A percentile compares a stretch with the other conserved stretches of the same genome.
These are phyloP conservation scores for Cladosporium phlei DNA, from an alignment of 2,329 filamentous ascomycete species.

Conservation along the genomic window DNA sequence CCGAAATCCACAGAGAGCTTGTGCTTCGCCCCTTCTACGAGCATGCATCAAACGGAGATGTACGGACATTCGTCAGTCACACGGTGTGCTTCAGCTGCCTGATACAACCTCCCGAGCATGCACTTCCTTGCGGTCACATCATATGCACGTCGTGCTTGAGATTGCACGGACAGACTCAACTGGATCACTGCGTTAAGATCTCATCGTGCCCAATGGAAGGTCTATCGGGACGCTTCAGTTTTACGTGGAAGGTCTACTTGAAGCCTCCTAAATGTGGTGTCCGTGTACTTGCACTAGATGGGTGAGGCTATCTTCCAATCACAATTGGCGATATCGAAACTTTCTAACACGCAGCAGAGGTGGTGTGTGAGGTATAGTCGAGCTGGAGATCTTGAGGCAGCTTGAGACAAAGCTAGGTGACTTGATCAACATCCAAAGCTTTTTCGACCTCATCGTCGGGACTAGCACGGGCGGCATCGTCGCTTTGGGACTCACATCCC, in stretches of 20 bases:
- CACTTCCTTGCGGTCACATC: slow-evolving; percentile 41
- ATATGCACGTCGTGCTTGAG: slow-evolving; percentile 37
- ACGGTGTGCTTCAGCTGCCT: slow-evolving; percentile 42
- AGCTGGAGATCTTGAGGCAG: slow-evolving; percentile 35
- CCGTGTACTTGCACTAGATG: slow-evolving; percentile 40
- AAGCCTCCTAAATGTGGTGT: slow-evolving; percentile 36
- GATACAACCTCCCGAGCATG: slow-evolving; percentile 36
- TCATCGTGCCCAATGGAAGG: slow-evolving; percentile 25
- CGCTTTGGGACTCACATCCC: slow-evolving; percentile 26
- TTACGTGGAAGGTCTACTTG: slow-evolving; percentile 19
- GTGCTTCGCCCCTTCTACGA: slow-evolving; percentile 26
- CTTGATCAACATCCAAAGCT: slow-evolving; percentile 35
- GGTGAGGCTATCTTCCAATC: slow-evolving; percentile 23
- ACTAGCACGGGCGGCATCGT: slow-evolving; percentile 31
- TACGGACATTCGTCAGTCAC: slow-evolving; percentile 23
- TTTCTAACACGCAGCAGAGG: slow-evolving; percentile 29
- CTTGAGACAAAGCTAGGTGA: slow-evolving; percentile 36
- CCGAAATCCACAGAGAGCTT: slow-evolving; percentile 16
- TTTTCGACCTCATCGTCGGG: slow-evolving; percentile 45
- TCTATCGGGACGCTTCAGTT: slow-evolving; percentile 2
- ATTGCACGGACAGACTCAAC: slow-evolving; percentile 18
- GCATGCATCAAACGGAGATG: slow-evolving; percentile 6
- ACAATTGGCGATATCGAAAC: background rate
- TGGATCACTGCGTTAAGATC: slow-evolving; percentile 1
- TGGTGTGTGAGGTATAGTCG: slow-evolving; percentile 41